Evolutionary conservation across 2,329 filamentous ascomycete genomes (phyloP).

Genomic region (Cercospora citrullina): DNA sequence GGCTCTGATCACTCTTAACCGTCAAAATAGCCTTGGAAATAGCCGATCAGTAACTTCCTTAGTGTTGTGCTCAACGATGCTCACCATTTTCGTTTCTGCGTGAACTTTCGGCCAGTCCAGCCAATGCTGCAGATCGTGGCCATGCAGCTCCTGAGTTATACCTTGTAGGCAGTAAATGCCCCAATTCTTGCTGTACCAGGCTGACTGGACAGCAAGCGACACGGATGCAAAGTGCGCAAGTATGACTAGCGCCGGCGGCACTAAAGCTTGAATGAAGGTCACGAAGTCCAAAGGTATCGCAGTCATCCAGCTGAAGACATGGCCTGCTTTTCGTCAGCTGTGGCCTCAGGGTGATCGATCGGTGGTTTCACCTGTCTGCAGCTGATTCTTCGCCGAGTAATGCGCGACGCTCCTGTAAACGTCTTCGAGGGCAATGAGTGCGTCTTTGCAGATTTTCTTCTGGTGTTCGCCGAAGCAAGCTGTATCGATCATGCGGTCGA

Average conservation of each 20-base stretch:
- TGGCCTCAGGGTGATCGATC: background rate
- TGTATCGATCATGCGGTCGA: slow-evolving; percentile 11
- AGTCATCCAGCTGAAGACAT: slow-evolving; percentile 23
- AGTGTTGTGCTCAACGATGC: background rate
- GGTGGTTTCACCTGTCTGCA: slow-evolving; percentile 13
- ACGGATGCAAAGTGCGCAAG: slow-evolving; percentile 30
- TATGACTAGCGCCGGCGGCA: slow-evolving; percentile 29
- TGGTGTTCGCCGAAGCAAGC: slow-evolving; percentile 6
- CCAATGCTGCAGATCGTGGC: slow-evolving; percentile 25
- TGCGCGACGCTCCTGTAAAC: slow-evolving; percentile 15
- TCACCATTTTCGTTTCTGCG: slow-evolving; percentile 19
- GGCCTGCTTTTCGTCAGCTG: slow-evolving; percentile 7
- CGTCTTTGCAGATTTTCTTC: slow-evolving; percentile 9
- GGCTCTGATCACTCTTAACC: too few species aligned
- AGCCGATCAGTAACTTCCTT: too few species aligned
- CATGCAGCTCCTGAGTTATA: slow-evolving; percentile 22
- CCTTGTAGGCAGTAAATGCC: slow-evolving; percentile 27
- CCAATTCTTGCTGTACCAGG: slow-evolving; percentile 30
- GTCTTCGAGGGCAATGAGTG: slow-evolving; percentile 3
- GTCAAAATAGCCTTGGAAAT: too few species aligned
- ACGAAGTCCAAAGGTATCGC: slow-evolving; percentile 22
- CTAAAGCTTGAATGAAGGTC: slow-evolving; percentile 19
- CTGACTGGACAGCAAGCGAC: slow-evolving; percentile 16
- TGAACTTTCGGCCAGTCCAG: slow-evolving; percentile 32
- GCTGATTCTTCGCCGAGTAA: slow-evolving; percentile 3